phyloP scores from a whole-genome alignment of 306 rosid genomes.

The Alnus rubra region DNA sequence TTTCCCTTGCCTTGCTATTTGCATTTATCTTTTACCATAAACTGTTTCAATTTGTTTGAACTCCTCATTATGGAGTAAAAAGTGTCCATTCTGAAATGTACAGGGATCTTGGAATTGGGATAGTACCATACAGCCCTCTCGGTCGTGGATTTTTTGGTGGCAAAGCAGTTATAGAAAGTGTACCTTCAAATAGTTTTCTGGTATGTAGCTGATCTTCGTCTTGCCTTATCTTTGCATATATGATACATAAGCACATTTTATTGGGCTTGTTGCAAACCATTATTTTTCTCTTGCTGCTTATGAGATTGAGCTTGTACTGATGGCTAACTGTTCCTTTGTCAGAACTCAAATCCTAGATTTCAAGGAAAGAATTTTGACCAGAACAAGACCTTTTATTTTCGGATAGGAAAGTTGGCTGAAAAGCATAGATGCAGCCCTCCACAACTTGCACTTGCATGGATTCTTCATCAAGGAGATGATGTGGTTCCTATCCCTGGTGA shows the following conservation, averaged over 20 bases:
- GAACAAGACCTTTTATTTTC: slow-evolving; percentile 49
- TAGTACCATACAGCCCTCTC: slow-evolving; percentile 44
- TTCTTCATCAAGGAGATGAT: slow-evolving; percentile 59
- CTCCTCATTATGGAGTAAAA: slow-evolving; percentile 6
- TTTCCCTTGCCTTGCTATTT: slow-evolving; percentile 5
- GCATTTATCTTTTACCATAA: slow-evolving; percentile 4
- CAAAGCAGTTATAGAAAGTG: slow-evolving; percentile 24
- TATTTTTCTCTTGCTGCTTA: slow-evolving; percentile 6
- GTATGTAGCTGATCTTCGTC: slow-evolving; percentile 14
- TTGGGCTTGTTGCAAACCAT: neutral
- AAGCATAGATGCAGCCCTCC: slow-evolving; percentile 53
- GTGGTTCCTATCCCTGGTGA: slow-evolving; percentile 75
- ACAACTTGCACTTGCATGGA: slow-evolving; percentile 73
- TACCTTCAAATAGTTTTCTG: slow-evolving; percentile 30
- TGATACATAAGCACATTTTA: neutral
- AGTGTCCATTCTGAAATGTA: neutral
- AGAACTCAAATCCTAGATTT: slow-evolving; percentile 57
- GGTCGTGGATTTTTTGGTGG: slow-evolving; percentile 45
- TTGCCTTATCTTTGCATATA: neutral
- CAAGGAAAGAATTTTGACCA: slow-evolving; percentile 60
- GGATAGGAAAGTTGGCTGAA: slow-evolving; percentile 49
- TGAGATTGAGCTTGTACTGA: slow-evolving; percentile 1
- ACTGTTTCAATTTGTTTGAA: slow-evolving; percentile 2
- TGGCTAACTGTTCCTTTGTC: slow-evolving; percentile 18
- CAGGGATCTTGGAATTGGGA: slow-evolving; percentile 45